Evolutionary conservation across 768 basidiomycete species (phyloP), one percentile per base, ranked within the genome.

Genomic region (Hypsizygus marmoreus): DNA sequence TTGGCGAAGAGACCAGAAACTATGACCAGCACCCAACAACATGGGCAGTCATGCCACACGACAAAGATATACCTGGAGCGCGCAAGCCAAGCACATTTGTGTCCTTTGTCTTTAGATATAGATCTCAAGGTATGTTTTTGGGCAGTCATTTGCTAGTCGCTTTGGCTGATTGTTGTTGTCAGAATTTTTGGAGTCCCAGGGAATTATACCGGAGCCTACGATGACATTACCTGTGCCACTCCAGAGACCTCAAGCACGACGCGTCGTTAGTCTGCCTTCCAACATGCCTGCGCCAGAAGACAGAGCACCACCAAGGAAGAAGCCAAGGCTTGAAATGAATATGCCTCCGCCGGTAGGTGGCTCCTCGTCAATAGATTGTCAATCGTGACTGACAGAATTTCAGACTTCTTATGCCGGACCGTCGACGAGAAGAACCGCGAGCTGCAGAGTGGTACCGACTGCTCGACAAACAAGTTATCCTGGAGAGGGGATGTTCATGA

Each of bases 21-120:
- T 62, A 63, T 14, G 57, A 62, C 20, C 82, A 81, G 49, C 68
- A 63, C 44, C 66, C 69, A 4, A 54, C 57, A 19, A 88, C 85
- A 8, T 86, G 81, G 82, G 59, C 65, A 3, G 72, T 84, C 8
- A 64, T 68, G 39, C 68, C 81, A 0, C 70, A 78, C 52, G 76
- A 78, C 23, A 59, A 65, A 20, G 58, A 63, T 12, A 47, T 34
- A 3, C 46, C 58, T 9, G 55, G 60, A 22, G 55, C 57, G 25
- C 62, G 57, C n/a, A 64, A 63, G 46, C 69, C 75, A 4, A 63
- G 61, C 29, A 77, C 82, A n/a, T 79, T 75, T 43, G 81, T 86
- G 19, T 78, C 81, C 12, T 88, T 88, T 56, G 68, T 79, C 2
- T 89, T 88, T 59, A 72, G 81, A 30, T 88, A 88, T 60, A 69